Conservation (phyloP, 805 yeast species). For the Hanseniaspora opuntiae region DNA sequence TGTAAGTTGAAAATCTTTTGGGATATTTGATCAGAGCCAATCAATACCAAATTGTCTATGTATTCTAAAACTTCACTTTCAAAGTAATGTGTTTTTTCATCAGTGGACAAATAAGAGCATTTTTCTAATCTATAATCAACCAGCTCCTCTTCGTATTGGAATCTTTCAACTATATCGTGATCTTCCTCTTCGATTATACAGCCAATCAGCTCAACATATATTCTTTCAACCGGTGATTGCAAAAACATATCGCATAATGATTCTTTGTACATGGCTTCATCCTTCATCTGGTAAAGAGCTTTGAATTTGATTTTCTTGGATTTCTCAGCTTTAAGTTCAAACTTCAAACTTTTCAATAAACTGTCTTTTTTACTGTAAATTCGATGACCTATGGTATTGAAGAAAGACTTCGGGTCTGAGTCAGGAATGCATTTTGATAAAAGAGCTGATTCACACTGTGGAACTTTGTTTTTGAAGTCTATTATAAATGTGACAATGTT, state of each 20-base stretch:
- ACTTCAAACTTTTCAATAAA: slow-evolving; percentile 32
- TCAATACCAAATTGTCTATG: slow-evolving; percentile 59
- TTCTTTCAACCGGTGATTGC: slow-evolving; percentile 37
- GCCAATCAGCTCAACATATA: slow-evolving; percentile 47
- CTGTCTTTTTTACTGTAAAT: slow-evolving; percentile 36
- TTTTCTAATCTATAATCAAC: slow-evolving; percentile 44
- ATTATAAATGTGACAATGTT: slow-evolving; percentile 28
- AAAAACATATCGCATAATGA: slow-evolving; percentile 36
- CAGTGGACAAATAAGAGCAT: slow-evolving; percentile 39
- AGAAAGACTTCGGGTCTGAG: slow-evolving; percentile 27
- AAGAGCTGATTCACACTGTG: slow-evolving; percentile 34
- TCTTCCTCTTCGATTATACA: slow-evolving; percentile 27
- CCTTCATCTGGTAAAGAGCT: slow-evolving; percentile 30
- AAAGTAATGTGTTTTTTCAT: slow-evolving; percentile 28
- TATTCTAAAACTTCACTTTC: slow-evolving; percentile 35
- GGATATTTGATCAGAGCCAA: slow-evolving; percentile 38
- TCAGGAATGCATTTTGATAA: slow-evolving; percentile 45
- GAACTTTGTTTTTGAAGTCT: slow-evolving; percentile 31
- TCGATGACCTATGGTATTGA: slow-evolving; percentile 37
- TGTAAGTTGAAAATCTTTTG: slow-evolving; percentile 58
- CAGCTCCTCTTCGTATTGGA: slow-evolving; percentile 43
- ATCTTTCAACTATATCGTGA: slow-evolving; percentile 45
- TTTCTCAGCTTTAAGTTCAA: slow-evolving; percentile 30
- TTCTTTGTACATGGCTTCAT: slow-evolving; percentile 35
- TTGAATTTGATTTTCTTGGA: slow-evolving; percentile 29